Evolutionary conservation across 2,329 filamentous ascomycete species (phyloP).

Genomic region (Colletotrichum sp.): DNA sequence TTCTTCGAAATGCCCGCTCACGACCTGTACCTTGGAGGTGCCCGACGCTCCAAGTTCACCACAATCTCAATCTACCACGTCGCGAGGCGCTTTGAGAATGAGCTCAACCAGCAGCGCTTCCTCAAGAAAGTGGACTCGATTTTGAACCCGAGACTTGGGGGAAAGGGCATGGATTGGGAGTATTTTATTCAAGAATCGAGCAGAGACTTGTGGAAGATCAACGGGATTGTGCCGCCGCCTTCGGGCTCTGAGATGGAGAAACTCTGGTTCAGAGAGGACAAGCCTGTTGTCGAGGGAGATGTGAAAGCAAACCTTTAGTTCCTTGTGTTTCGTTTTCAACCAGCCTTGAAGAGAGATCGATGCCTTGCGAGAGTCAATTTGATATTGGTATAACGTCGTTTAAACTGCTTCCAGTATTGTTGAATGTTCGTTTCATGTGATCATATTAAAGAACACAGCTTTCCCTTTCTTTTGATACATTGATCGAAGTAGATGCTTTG

Average conservation of each 20-base stretch:
- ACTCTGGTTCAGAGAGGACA: not conserved
- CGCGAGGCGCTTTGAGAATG: not conserved
- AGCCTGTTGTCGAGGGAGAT: conserved; percentile 45
- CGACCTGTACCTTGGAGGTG: not conserved
- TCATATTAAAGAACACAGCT: no score
- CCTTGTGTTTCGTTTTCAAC: not conserved
- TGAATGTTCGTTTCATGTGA: no score
- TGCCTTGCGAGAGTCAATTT: no score
- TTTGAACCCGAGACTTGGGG: not conserved
- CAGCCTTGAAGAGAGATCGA: rapidly evolving
- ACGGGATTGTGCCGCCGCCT: not conserved
- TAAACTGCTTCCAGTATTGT: not conserved
- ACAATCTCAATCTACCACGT: not conserved
- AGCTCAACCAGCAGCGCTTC: not conserved
- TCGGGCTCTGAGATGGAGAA: not conserved
- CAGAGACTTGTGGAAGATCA: not conserved
- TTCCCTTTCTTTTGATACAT: no score
- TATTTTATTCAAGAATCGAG: not conserved
- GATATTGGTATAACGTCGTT: not conserved
- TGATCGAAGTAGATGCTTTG: rapidly evolving
- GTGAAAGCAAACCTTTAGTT: not conserved
- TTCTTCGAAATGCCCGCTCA: not conserved
- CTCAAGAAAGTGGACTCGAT: not conserved
- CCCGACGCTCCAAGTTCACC: not conserved
- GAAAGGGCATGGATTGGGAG: not conserved